Base-by-base conservation (phyloP, 495 filamentous ascomycete genomes). In the Hyphodiscus hymeniophilus region DNA sequence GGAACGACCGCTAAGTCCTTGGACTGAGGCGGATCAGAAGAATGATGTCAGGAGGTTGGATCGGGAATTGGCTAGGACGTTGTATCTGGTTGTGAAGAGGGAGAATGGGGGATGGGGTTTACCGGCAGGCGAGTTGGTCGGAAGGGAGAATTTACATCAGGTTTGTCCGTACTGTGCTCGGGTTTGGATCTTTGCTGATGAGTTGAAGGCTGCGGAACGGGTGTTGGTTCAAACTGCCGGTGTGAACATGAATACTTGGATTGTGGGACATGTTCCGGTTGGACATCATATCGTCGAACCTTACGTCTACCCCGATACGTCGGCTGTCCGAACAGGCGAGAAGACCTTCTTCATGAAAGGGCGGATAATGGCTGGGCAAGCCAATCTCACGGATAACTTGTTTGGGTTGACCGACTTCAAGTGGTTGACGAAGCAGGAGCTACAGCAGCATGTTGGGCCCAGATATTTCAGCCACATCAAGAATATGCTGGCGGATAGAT, bases 171-270 rank as follows among this genome's bases (percentile, higher is more conserved):
- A 17, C 33, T 31, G 32, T 0, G 6, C 8, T 45, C 15, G 7
- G 4, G 13, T n/a, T n/a, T n/a, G 10, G 17, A 16, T 6, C 12
- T 24, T 40, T 18, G 23, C 48, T 52, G 42, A 52, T 24, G 36
- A 30, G 42, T 22, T 36, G 39, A 55, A 98, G 94, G 85, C 85
- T 24, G 91, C 91, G 36, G 77, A 84, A 52, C 79, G 89, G 40
- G 78, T 84, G 49, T 74, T 97, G 4, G 63, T 75, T 36, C 77
- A 89, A 53, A 69, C 88, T 11, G 87, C 79, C 11, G 92, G 92
- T 50, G 64, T 84, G 23, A 95, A 99, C 74, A 97, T 99, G 91
- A 96, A 97, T 72, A 96, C 89, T 48, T 99, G 94, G 90, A 76
- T 97, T 56, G 85, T 97, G 49, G 92, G 91, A 49, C 87, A 84